A percentile compares a stretch with the other conserved stretches of the same genome.
Conservation (phyloP, 208 protist genomes). For the Leishmania turanica region DNA sequence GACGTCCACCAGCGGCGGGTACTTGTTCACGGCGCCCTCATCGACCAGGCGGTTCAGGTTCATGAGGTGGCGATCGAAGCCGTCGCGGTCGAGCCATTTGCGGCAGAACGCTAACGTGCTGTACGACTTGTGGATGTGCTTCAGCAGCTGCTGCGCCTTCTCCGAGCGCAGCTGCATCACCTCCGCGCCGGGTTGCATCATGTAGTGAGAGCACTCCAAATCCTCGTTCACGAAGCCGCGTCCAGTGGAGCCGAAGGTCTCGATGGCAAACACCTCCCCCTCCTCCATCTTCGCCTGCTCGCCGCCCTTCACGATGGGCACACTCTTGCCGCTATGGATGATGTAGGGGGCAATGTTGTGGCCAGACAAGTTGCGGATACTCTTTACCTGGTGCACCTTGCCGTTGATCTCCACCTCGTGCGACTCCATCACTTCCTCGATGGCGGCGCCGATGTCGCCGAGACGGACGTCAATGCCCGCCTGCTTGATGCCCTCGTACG, state of each 20-base stretch:
- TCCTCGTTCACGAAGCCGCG: conserved; percentile 95
- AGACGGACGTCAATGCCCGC: conserved; percentile 97
- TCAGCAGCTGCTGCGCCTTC: conserved; percentile 93
- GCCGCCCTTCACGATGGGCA: conserved; percentile 98
- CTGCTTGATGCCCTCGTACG: conserved; percentile 96
- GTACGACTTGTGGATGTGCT: conserved; percentile 93
- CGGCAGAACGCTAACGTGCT: conserved; percentile 98
- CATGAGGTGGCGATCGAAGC: conserved; percentile 92
- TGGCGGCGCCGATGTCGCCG: conserved; percentile 95
- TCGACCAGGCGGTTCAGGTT: conserved; percentile 89
- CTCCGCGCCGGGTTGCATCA: conserved; percentile 92
- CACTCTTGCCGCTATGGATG: conserved; percentile 99
- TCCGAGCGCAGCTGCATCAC: conserved; percentile 69
- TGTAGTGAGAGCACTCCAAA: conserved; percentile 98
- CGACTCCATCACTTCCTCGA: conserved; percentile 98
- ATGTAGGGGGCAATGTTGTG: conserved; percentile 98
- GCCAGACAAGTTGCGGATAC: conserved; percentile 98
- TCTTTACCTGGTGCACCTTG: conserved; percentile 95
- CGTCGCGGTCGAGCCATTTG: conserved; percentile 96
- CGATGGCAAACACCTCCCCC: conserved; percentile 99
- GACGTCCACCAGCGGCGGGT: conserved; percentile 97
- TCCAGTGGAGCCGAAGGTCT: conserved; percentile 99
- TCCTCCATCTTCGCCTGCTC: conserved; percentile 96
- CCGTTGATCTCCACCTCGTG: conserved; percentile 97
- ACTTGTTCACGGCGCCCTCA: conserved; percentile 91